Conservation (phyloP, 1,139 yeast genomes). For the Yamadazyma siamensis region DNA sequence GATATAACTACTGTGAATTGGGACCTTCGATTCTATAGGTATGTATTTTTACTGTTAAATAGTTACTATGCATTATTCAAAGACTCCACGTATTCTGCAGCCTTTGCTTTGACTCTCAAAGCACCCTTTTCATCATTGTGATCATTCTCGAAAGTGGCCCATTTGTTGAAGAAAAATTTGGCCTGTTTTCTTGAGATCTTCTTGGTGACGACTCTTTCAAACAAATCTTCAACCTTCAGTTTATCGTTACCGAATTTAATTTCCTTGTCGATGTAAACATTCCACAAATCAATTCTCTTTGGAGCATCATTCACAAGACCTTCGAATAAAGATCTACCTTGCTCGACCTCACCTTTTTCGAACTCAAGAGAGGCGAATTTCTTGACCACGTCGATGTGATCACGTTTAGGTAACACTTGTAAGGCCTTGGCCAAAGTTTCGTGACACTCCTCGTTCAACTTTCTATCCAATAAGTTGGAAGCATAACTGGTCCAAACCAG, state of each 20-base stretch:
- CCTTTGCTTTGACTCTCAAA: conserved; percentile 88
- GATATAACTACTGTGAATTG: no score
- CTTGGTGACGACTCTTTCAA: conserved; percentile 70
- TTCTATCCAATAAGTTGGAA: conserved; percentile 63
- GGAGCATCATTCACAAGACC: conserved; percentile 89
- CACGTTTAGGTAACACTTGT: conserved; percentile 67
- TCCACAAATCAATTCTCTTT: conserved; percentile 91
- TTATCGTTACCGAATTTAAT: conserved; percentile 61
- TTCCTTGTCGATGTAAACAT: conserved; percentile 91
- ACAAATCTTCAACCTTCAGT: conserved; percentile 67
- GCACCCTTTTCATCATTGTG: conserved; percentile 65
- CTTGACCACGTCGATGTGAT: conserved; percentile 76
- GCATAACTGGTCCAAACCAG: conserved; percentile 81
- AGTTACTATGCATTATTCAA: conserved; percentile 6
- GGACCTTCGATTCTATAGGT: no score
- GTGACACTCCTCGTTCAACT: conserved; percentile 59
- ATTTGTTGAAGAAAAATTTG: conserved; percentile 88
- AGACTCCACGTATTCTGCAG: conserved; percentile 64
- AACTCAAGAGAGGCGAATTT: conserved; percentile 91
- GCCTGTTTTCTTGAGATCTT: conserved; percentile 89
- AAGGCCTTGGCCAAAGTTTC: conserved; percentile 70
- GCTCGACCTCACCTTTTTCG: conserved; percentile 83
- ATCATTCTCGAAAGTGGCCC: conserved; percentile 79
- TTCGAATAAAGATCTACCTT: conserved; percentile 91
- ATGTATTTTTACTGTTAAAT: no score